Conservation (phyloP, 1,284 basidiomycete species). For the Ganoderma lingzhi region DNA sequence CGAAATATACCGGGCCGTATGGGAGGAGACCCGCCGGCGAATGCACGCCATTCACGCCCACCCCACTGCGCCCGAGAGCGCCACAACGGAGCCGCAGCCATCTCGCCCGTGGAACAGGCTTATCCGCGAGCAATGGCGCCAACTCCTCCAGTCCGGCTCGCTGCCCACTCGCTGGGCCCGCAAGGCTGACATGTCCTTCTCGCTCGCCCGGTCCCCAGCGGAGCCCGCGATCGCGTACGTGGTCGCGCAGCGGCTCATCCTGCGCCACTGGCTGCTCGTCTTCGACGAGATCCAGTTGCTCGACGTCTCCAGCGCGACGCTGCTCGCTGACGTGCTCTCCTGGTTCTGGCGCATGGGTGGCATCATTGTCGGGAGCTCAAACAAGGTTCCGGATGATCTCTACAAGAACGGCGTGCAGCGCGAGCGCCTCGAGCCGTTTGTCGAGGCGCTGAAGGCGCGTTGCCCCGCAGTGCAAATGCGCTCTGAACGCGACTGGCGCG, state of each 20-base stretch:
- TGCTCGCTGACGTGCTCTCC: conserved; percentile 74
- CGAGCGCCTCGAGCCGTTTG: conserved; percentile 69
- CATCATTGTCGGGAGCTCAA: conserved; percentile 63
- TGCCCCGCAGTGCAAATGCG: conserved; percentile 69
- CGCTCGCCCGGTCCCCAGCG: conserved; percentile 16
- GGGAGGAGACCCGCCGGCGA: conserved; percentile 60
- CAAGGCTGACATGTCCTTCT: conserved; percentile 26
- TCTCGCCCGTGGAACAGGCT: conserved; percentile 46
- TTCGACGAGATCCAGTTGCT: conserved; percentile 80
- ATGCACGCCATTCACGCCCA: conserved; percentile 38
- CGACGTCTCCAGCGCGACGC: conserved; percentile 72
- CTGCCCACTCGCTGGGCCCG: conserved; percentile 51
- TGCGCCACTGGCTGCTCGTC: conserved; percentile 63
- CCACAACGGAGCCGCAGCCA: conserved; percentile 3
- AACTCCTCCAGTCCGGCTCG: conserved; percentile 44
- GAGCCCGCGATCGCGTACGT: conserved; percentile 50
- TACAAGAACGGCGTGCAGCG: conserved; percentile 76
- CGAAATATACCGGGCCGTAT: conserved; percentile 72
- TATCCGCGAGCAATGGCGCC: conserved; percentile 47
- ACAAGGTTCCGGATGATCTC: conserved; percentile 73
- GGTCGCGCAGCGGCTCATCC: conserved; percentile 58
- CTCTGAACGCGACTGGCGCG: conserved; percentile 53
- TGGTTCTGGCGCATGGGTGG: conserved; percentile 84
- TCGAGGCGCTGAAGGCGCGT: conserved; percentile 66
- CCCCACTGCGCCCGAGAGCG: conserved; percentile 29